Conservation (phyloP, 2,329 filamentous ascomycete species). For the Trichoderma citrinoviride region DNA sequence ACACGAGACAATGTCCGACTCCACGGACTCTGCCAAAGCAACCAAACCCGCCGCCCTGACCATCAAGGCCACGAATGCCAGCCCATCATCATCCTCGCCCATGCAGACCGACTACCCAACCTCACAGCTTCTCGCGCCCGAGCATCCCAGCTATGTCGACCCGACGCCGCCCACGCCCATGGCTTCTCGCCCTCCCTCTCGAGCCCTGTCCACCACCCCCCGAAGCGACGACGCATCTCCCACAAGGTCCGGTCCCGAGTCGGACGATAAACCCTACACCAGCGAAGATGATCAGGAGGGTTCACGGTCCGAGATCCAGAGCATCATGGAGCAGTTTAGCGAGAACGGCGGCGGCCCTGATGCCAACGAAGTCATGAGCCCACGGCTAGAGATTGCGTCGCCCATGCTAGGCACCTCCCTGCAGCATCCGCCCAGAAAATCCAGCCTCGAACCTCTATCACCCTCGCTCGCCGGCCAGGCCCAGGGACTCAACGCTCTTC, state of each 20-base stretch:
- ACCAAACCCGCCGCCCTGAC: conserved; percentile 50
- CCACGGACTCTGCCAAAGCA: conserved; percentile 27
- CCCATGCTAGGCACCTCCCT: conserved; percentile 66
- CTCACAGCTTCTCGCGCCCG: conserved; percentile 47
- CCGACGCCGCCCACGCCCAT: conserved; percentile 57
- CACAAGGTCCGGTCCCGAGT: conserved; percentile 51
- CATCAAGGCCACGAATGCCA: conserved; percentile 43
- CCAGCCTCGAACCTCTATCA: conserved; percentile 74
- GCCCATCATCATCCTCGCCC: conserved; percentile 34
- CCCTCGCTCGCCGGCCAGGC: conserved; percentile 49
- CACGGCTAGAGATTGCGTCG: conserved; percentile 76
- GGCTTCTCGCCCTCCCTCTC: conserved; percentile 55
- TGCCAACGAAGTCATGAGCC: conserved; percentile 87
- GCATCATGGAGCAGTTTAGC: conserved; percentile 95
- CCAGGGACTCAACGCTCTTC: conserved; percentile 46
- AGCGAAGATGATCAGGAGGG: conserved; percentile 66
- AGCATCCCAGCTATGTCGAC: conserved; percentile 52
- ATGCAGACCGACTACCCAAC: conserved; percentile 27
- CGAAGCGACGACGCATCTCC: conserved; percentile 48
- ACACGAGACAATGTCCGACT: not conserved
- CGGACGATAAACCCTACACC: conserved; percentile 55
- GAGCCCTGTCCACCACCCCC: conserved; percentile 56
- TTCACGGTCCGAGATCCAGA: conserved; percentile 85
- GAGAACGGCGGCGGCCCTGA: conserved; percentile 68
- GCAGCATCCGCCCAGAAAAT: conserved; percentile 77